These are phyloP conservation scores for Rhododendron griersonianum DNA, from an alignment of 148 eudicot genomes.

Conservation along the genomic window DNA sequence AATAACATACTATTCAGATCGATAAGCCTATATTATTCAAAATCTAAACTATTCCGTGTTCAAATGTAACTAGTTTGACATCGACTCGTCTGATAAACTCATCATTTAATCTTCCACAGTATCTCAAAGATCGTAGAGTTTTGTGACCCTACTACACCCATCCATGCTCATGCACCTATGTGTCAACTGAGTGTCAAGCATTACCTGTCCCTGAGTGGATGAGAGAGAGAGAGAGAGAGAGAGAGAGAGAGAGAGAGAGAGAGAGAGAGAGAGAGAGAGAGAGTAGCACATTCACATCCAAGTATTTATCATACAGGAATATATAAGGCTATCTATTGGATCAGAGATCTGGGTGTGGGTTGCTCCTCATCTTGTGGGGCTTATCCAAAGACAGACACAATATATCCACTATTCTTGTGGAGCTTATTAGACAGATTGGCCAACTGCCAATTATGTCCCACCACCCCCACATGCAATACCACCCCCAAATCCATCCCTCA, in stretches of 20 bases:
- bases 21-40: not conserved
- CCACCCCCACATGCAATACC: not conserved
- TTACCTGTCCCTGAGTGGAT: not conserved
- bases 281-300: conserved; percentile 22
- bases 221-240: not conserved
- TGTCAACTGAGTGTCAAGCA: conserved; percentile 1
- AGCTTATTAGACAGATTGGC: conserved; percentile 4
- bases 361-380: not conserved
- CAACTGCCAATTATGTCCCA: conserved; percentile 13
- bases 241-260: conserved; percentile 10
- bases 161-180: not conserved
- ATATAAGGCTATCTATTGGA: conserved; percentile 12
- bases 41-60: not conserved
- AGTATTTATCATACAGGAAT: conserved; percentile 9
- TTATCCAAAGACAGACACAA: not conserved
- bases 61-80: not conserved
- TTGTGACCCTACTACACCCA: not conserved
- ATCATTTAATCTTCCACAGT: not conserved
- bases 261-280: conserved; percentile 18
- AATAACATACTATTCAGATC: not conserved
- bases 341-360: conserved; percentile 20
- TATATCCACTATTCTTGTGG: conserved; percentile 5
- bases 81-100: not conserved
- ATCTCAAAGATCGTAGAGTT: not conserved
- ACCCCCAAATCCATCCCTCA: not conserved